Percentiles rank a stretch among this genome's conserved stretches.
phyloP scores from a whole-genome alignment of 306 rosid species.

The Carpinus fangiana region DNA sequence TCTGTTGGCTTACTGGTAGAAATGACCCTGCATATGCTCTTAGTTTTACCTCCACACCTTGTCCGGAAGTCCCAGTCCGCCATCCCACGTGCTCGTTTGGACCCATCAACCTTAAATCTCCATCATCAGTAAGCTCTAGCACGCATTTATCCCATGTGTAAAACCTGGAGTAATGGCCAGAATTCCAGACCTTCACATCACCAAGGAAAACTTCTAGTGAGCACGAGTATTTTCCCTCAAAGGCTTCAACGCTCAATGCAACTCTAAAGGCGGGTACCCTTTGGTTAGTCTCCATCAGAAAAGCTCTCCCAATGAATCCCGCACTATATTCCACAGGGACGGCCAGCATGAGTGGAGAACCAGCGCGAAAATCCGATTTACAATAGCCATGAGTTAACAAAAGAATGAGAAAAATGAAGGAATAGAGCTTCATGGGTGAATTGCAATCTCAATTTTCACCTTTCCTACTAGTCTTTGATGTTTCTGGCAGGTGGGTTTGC shows the following conservation, averaged over 20 bases:
- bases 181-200: constrained; percentile 83
- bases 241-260: constrained; percentile 68
- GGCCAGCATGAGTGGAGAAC: constrained; percentile 45
- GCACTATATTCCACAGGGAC: constrained; percentile 53
- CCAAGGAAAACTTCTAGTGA: constrained; percentile 82
- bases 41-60: constrained; percentile 80
- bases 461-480: constrained; percentile 18
- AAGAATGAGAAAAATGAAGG: constrained; percentile 40
- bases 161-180: constrained; percentile 73
- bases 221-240: constrained; percentile 56
- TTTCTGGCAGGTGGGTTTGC: constrained; percentile 39
- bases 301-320: constrained; percentile 68
- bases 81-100: constrained; percentile 69
- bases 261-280: constrained; percentile 57
- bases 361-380: constrained; percentile 47
- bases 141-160: constrained; percentile 55
- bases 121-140: constrained; percentile 60
- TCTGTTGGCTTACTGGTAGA: neutral
- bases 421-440: constrained; percentile 53
- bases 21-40: neutral
- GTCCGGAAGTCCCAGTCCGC: constrained; percentile 89
- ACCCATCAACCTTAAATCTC: constrained; percentile 81
- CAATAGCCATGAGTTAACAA: constrained; percentile 39
- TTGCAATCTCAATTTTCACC: constrained; percentile 8
- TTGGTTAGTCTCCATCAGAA: constrained; percentile 45